Percentiles rank a stretch among this genome's conserved stretches.
Evolutionary conservation across 306 rosid genomes (phyloP).

Genomic region (Dryas alaskensis): DNA sequence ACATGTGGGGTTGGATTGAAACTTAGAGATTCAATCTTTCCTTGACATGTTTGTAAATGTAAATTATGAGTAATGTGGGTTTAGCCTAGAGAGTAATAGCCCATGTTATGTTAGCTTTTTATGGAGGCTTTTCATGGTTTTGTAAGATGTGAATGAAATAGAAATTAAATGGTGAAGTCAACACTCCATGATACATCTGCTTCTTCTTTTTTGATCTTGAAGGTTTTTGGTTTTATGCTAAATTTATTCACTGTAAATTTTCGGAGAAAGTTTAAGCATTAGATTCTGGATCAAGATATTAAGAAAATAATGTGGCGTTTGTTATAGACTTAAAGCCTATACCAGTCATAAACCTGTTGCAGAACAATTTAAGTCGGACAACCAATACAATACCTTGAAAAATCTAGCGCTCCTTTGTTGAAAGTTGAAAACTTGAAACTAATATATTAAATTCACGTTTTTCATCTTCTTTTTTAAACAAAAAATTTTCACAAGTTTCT

Average conservation of each 20-base stretch:
- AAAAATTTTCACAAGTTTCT: background rate
- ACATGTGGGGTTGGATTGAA: conserved; percentile 8
- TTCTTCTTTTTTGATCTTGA: background rate
- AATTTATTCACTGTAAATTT: background rate
- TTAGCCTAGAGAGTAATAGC: background rate
- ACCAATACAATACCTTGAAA: no score
- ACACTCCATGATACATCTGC: background rate
- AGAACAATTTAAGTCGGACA: background rate
- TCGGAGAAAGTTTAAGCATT: background rate
- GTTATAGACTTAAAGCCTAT: background rate
- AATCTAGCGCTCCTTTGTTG: background rate
- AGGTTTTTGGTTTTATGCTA: background rate
- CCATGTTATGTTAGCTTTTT: background rate
- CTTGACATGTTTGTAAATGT: conserved; percentile 21
- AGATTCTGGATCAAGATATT: background rate
- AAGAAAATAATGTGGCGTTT: background rate
- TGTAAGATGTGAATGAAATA: background rate
- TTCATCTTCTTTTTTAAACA: background rate
- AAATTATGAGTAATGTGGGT: conserved; percentile 11
- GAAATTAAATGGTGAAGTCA: no score
- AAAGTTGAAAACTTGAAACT: no score
- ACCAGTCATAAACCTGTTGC: background rate
- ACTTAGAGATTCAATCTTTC: background rate
- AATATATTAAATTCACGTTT: background rate
- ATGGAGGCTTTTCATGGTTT: background rate